Evolutionary conservation across 1,284 basidiomycete species (phyloP).

Genomic region (Peniophora sp.): DNA sequence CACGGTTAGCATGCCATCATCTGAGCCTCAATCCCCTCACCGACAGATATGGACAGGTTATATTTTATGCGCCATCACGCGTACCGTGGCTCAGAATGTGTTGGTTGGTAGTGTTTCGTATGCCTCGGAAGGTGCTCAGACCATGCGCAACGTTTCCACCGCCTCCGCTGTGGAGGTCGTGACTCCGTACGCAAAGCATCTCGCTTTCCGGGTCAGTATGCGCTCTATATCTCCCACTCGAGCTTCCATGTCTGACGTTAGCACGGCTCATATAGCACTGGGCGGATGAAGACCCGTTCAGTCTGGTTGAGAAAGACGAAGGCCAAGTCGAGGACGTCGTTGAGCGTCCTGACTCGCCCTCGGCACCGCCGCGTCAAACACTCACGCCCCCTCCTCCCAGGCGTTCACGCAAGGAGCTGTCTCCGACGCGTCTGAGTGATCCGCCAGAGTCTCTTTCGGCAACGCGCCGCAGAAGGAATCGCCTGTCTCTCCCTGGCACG

Average conservation of each 20-base stretch:
- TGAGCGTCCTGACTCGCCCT: too few relatives aligned
- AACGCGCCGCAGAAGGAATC: background rate
- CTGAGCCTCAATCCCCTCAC: constrained; percentile 29
- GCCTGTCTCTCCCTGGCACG: background rate
- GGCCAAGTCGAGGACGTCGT: too few relatives aligned
- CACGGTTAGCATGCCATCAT: constrained; percentile 51
- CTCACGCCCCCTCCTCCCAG: background rate
- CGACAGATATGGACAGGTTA: too few relatives aligned
- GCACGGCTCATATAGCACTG: too few relatives aligned
- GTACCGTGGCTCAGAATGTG: constrained; percentile 68
- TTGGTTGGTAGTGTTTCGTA: constrained; percentile 68
- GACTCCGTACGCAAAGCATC: constrained; percentile 54
- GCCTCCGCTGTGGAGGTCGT: constrained; percentile 71
- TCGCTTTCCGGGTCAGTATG: constrained; percentile 56
- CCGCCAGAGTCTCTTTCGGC: background rate
- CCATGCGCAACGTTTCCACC: constrained; percentile 69
- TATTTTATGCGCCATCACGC: constrained; percentile 7
- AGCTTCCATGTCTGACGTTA: too few relatives aligned
- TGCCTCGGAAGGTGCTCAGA: constrained; percentile 59
- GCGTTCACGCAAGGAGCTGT: background rate
- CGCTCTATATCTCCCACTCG: background rate
- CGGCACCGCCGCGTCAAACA: background rate
- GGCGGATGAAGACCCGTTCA: background rate
- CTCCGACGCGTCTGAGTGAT: background rate
- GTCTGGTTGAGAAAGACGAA: background rate